phyloP scores from a whole-genome alignment of 352 stramenopile species.

The Phytophthora citrophthora region DNA sequence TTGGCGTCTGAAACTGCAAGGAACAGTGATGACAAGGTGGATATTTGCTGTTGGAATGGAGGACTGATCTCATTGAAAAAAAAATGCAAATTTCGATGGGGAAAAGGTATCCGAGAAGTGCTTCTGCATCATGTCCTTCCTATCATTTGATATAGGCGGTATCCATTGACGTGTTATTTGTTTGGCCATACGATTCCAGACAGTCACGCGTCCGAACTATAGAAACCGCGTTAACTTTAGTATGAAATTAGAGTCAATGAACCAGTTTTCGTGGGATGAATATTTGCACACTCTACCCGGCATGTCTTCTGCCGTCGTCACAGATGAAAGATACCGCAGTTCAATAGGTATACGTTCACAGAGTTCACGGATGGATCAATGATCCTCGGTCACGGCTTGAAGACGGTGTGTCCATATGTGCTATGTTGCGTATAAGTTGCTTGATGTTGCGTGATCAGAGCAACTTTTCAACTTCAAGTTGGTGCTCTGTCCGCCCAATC shows the following conservation, averaged over 20 bases:
- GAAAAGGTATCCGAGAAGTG: too few species aligned
- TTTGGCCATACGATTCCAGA: background rate
- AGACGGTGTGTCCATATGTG: background rate
- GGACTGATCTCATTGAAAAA: background rate
- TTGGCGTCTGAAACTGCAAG: too few species aligned
- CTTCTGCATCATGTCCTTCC: background rate
- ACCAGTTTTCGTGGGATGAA: too few species aligned
- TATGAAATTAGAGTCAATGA: too few species aligned
- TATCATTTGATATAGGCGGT: background rate
- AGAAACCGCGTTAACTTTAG: too few species aligned
- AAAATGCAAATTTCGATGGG: too few species aligned
- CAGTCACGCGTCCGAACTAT: background rate
- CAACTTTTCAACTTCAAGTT: slow-evolving; percentile 13
- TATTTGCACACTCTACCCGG: too few species aligned
- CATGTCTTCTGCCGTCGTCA: too few species aligned
- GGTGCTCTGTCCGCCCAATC: too few species aligned
- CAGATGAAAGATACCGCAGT: too few species aligned
- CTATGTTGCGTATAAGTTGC: slow-evolving; percentile 5
- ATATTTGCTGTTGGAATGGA: background rate
- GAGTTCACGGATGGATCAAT: too few species aligned
- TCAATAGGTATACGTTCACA: too few species aligned
- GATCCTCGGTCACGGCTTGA: background rate
- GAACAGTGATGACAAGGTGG: background rate
- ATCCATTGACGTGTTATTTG: background rate
- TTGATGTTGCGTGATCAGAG: slow-evolving; percentile 2